Percentiles rank a stretch among this genome's conserved stretches.
Evolutionary conservation across 805 yeast genomes (phyloP).

Genomic region (Zygotorulaspora chibaensis): DNA sequence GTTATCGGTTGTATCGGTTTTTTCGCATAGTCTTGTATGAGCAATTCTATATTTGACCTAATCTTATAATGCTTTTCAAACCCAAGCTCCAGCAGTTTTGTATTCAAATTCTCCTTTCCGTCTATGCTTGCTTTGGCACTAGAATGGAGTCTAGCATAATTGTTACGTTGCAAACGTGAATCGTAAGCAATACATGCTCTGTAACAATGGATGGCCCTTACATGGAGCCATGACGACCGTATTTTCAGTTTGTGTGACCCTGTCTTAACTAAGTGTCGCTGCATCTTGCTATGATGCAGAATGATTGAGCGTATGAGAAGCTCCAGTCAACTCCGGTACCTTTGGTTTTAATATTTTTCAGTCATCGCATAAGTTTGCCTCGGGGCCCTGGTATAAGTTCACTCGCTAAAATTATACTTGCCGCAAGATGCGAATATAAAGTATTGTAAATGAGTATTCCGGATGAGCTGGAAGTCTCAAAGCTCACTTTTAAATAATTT

Average conservation of each 20-base stretch:
- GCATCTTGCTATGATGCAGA: neutral
- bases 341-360: neutral
- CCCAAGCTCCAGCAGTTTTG: constrained; percentile 16
- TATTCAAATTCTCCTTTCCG: neutral
- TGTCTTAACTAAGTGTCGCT: neutral
- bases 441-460: no score
- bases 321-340: no score
- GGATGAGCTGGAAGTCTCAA: no score
- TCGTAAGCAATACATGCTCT: neutral
- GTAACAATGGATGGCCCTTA: neutral
- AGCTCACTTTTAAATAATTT: no score
- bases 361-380: neutral
- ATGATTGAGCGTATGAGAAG: no score
- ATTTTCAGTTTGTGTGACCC: neutral
- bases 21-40: constrained; percentile 53
- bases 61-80: constrained; percentile 53
- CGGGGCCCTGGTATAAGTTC: neutral
- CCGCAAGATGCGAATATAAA: no score
- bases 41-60: constrained; percentile 53
- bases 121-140: neutral
- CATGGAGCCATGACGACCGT: neutral
- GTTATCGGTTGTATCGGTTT: constrained; percentile 52
- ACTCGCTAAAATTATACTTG: neutral
- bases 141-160: constrained; percentile 1
- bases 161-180: neutral